These are phyloP conservation scores for Salix dunnii DNA, from an alignment of 345 rosid species.

Conservation along the genomic window DNA sequence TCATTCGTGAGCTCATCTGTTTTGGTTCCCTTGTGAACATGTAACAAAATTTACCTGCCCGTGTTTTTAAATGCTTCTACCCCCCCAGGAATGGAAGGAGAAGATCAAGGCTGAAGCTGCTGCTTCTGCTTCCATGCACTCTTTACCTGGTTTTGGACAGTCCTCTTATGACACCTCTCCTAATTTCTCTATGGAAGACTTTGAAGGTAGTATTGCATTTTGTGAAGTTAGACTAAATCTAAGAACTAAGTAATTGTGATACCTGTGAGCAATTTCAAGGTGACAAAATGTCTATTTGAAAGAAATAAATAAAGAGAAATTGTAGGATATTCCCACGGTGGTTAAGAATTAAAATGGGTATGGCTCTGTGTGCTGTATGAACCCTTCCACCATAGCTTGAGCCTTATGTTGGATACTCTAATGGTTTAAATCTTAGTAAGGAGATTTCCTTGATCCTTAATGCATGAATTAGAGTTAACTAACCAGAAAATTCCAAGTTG, in stretches of 20 bases:
- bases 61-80: slow-evolving; percentile 13
- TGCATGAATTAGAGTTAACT: too few species aligned
- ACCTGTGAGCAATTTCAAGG: too few species aligned
- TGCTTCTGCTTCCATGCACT: slow-evolving; percentile 49
- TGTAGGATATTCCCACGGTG: too few species aligned
- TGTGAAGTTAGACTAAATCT: neutral
- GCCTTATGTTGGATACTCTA: neutral
- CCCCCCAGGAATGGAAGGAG: slow-evolving; percentile 62
- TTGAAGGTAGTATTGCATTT: slow-evolving; percentile 52
- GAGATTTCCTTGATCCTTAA: too few species aligned
- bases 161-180: slow-evolving; percentile 43
- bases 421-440: neutral
- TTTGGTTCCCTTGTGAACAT: neutral
- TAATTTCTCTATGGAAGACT: slow-evolving; percentile 74
- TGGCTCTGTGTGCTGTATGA: too few species aligned
- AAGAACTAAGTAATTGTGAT: too few species aligned
- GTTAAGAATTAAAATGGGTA: too few species aligned
- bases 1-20: neutral
- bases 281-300: too few species aligned
- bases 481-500: too few species aligned
- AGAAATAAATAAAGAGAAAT: too few species aligned
- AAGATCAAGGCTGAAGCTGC: slow-evolving; percentile 81
- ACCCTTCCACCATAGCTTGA: neutral
- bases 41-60: neutral
- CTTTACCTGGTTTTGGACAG: slow-evolving; percentile 38